Conservation (phyloP, 768 basidiomycete species). For the Pulveroboletus sp. region DNA sequence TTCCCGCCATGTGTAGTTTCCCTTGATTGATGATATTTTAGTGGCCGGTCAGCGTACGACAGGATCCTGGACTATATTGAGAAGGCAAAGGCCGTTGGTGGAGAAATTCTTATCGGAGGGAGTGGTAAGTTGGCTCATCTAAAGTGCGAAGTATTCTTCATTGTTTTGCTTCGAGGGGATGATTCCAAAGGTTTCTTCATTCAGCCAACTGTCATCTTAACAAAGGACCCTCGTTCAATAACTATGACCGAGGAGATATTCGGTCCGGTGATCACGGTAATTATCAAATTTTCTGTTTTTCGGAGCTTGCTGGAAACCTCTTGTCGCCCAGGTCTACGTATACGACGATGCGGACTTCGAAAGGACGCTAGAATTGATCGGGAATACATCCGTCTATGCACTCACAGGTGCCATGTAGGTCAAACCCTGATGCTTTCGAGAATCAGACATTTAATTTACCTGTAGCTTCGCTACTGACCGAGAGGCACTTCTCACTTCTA, state of each 20-base stretch:
- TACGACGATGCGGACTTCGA: slow-evolving; percentile 87
- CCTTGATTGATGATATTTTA: slow-evolving; percentile 26
- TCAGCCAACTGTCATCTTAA: slow-evolving; percentile 91
- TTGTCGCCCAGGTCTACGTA: slow-evolving; percentile 63
- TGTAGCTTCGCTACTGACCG: slow-evolving; percentile 81
- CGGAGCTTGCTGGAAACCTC: neutral
- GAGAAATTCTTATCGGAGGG: slow-evolving; percentile 85
- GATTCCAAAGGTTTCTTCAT: slow-evolving; percentile 92
- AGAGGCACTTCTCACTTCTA: slow-evolving; percentile 70
- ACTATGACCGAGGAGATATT: slow-evolving; percentile 97
- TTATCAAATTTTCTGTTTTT: slow-evolving; percentile 12
- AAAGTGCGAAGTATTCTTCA: neutral
- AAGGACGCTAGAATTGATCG: slow-evolving; percentile 80
- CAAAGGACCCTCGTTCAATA: slow-evolving; percentile 81
- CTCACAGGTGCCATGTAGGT: slow-evolving; percentile 92
- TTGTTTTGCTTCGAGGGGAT: slow-evolving; percentile 48
- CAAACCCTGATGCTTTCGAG: neutral
- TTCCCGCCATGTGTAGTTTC: neutral
- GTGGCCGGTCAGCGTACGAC: slow-evolving; percentile 84
- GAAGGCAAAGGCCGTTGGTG: slow-evolving; percentile 86
- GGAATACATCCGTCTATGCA: slow-evolving; percentile 82
- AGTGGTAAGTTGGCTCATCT: slow-evolving; percentile 43
- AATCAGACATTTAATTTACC: slow-evolving; percentile 7
- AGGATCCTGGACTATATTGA: slow-evolving; percentile 79
- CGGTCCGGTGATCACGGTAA: slow-evolving; percentile 88